These are phyloP conservation scores for Debaryomyces singareniensis DNA, from an alignment of 1,139 yeast genomes.

Conservation along the genomic window DNA sequence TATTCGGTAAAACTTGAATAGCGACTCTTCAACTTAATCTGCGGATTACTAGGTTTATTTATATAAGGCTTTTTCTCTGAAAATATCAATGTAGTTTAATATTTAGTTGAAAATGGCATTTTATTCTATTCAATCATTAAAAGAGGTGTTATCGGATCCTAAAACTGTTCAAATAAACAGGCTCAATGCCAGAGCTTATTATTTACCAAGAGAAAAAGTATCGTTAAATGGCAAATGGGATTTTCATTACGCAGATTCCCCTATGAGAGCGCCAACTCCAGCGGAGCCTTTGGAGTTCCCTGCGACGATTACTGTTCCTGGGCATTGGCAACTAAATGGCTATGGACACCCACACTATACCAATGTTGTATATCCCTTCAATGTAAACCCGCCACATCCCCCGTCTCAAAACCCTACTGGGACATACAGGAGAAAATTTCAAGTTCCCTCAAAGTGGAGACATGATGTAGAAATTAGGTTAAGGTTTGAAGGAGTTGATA, in stretches of 20 bases:
- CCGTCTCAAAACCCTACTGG: constrained; percentile 28
- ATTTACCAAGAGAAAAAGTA: constrained; percentile 8
- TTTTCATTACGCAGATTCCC: constrained; percentile 14
- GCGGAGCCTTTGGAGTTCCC: constrained; percentile 8
- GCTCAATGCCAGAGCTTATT: constrained; percentile 10
- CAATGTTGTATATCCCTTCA: constrained; percentile 22
- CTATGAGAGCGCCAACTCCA: constrained; percentile 14
- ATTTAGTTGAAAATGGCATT: no score
- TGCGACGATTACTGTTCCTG: constrained; percentile 20
- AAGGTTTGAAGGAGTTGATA: constrained; percentile 28
- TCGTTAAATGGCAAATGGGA: constrained; percentile 25
- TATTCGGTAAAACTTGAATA: no score
- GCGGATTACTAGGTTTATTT: no score
- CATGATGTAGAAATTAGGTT: constrained; percentile 11
- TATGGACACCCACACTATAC: constrained; percentile 25
- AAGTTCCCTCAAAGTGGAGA: constrained; percentile 9
- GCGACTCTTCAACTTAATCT: no score
- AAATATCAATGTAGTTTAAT: no score
- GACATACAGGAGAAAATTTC: constrained; percentile 17
- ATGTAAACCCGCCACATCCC: constrained; percentile 25
- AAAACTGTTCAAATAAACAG: constrained; percentile 8
- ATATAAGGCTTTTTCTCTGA: no score
- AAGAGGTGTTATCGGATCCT: constrained; percentile 8
- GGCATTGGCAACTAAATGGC: constrained; percentile 31
- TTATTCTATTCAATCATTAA: constrained; percentile 3